A percentile compares a stretch with the other conserved stretches of the same genome.
These are phyloP conservation scores for Hypsizygus marmoreus DNA, from an alignment of 768 basidiomycete genomes.

Conservation along the genomic window DNA sequence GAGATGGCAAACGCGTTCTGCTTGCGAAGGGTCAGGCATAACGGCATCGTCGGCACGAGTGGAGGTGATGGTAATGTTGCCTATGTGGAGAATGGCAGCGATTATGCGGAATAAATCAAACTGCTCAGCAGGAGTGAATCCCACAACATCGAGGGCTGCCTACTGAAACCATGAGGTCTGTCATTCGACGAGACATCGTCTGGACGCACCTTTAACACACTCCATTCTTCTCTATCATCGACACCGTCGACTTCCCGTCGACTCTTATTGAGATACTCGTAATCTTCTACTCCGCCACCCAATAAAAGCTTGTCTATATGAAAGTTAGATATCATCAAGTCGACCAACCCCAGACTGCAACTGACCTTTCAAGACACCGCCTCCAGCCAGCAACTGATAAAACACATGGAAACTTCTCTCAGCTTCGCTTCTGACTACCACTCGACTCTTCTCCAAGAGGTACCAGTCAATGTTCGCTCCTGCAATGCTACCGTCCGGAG, in stretches of 20 bases:
- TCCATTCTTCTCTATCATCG: conserved; percentile 90
- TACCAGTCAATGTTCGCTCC: conserved; percentile 99
- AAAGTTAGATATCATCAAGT: conserved; percentile 11
- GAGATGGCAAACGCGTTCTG: conserved; percentile 87
- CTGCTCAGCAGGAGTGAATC: conserved; percentile 84
- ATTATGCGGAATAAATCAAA: conserved; percentile 92
- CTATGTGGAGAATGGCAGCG: conserved; percentile 92
- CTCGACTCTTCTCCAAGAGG: conserved; percentile 94
- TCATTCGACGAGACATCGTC: not conserved
- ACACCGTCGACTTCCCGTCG: conserved; percentile 93
- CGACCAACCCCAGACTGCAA: not conserved
- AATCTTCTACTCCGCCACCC: conserved; percentile 73
- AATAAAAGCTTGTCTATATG: conserved; percentile 79
- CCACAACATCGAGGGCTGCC: conserved; percentile 87
- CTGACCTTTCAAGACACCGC: conserved; percentile 65
- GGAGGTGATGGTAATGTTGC: conserved; percentile 84
- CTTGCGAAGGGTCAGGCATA: conserved; percentile 82
- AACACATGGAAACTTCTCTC: conserved; percentile 98
- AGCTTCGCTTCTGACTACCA: conserved; percentile 82
- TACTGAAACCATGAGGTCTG: conserved; percentile 30
- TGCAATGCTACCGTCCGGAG: conserved; percentile 90
- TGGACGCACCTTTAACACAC: conserved; percentile 60
- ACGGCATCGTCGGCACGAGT: conserved; percentile 78
- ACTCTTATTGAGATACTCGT: conserved; percentile 90
- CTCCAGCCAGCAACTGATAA: conserved; percentile 89